Evolutionary conservation across 1,139 yeast genomes (phyloP), one percentile per base, ranked within the genome.

Genomic region (Debaryomycetaceae sp.): DNA sequence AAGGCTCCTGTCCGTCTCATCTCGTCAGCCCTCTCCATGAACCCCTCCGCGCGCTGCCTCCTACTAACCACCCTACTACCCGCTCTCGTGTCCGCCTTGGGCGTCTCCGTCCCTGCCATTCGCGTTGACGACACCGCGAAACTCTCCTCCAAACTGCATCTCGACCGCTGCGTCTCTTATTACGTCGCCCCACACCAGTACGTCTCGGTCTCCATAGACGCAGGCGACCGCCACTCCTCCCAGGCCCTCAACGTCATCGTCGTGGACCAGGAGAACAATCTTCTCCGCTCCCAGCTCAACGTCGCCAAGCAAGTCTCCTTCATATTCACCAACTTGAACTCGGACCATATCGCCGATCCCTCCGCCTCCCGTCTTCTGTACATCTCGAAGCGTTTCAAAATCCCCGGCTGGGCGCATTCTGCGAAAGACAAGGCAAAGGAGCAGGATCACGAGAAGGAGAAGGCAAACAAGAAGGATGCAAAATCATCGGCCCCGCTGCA

Each of bases 121-220:
- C 37, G 30, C 19, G 37, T 36, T 1, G 59, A 58, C 7, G 61
- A 58, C 29, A 30, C 33, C 14, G 35, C 35, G 20, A 45, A 47
- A 26, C 48, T 47, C 31, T 51, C 63, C 13, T 45, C 58, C 18
- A 31, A 45, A 15, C 30, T 43, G 21, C 48, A 58, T 37, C 44
- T 61, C 25, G 34, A 41, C 26, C 52, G 59, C 35, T 64, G 71
- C 41, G 37, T 64, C n/a, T 50, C 57, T 25, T 63, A 64, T 38
- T 42, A 46, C n/a, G 58, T 66, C 5, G 49, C 51, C 25, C 43
- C 49, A 23, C 55, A 62, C 36, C 70, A 64, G 31, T 49, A 62
- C 16, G 40, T 63, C 16, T 44, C 60, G 48, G 53, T 62, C 15
- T 45, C 44, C 21, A 40, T 62, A 22, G 38, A 47, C 13, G 35